Base-by-base conservation (phyloP, 2,329 filamentous ascomycete species). In the Diaporthe citrichinensis region DNA sequence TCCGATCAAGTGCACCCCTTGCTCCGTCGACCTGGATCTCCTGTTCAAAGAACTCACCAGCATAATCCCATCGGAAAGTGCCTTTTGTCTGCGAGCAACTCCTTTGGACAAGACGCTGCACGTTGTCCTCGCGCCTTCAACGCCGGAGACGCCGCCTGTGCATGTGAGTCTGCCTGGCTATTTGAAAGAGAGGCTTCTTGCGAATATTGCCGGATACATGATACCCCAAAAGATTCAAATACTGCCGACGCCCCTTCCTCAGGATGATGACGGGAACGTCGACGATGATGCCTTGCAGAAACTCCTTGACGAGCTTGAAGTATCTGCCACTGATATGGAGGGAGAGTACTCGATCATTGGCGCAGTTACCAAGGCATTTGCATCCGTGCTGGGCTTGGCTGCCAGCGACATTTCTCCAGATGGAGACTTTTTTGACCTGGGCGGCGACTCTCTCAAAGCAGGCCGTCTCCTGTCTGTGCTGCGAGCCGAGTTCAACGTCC, bases 371-470 rank as follows among this genome's bases (percentile, higher is more conserved):
- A 83, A 83, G 17, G 81, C 86, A 1, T 90, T 90, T 73, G 85
- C 87, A 10, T 80, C 85, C 3, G 83, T 89, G 3, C 82, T 91
- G 15, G 82, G 83, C 4, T 82, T 86, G 17, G 80, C 83, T 1
- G 78, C 81, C 1, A 80, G 81, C 3, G 85, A 88, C 2, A 81
- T 90, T 17, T 78, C 82, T 0, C 76, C 79, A 0, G 80, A 84
- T 2, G 85, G 86, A 0, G 87, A 90, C 78, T 90, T 90, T 78
- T 90, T 90, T 78, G 83, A 84, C 17, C 83, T 89, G 23, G 89
- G 89, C 8, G 89, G 90, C 25, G 88, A 91, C 78, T 90, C 88
- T 49, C 83, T 91, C 62, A 84, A 84, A 28, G 89, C 89, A 44
- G 90, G 89, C 2, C 84, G 85, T 46, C 84, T 91, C 0, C 82